Base-by-base conservation (phyloP, 495 filamentous ascomycete species). In the Hypoxylon lienhwacheense region DNA sequence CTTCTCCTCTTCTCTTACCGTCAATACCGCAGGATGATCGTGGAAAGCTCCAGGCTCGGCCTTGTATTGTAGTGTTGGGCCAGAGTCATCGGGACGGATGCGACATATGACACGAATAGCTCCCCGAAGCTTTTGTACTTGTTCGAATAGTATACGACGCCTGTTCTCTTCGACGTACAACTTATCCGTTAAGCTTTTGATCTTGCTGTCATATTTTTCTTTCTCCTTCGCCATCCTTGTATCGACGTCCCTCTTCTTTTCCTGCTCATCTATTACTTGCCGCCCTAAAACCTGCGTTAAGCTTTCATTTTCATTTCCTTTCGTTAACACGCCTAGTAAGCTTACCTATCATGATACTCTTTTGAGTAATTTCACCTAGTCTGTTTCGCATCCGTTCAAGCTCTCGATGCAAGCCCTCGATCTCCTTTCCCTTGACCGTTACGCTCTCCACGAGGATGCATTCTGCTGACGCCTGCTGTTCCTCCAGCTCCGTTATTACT, bases 61-160 rank as follows among this genome's bases (percentile, higher is more conserved):
- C 32, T 82, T 83, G 12, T 81, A 73, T 60, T 96, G 89, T 0
- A 92, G 87, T 49, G 86, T 72, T 2, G 84, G 77, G 2, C 67
- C 72, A 11, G 79, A 70, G 20, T 77, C 66, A 32, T 85, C 74
- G 2, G 91, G 93, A 8, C 92, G 87, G 16, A 97, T 91, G 60
- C 93, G 84, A 66, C 91, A 97, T 77, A 97, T 96, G 17, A 97
- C 92, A 3, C 93, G 87, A 57, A 98, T 96, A 58, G 96, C 95
- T 44, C 92, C 93, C 67, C 93, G 93, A 14, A 96, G 80, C 55
- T 93, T 90, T 66, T 97, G 90, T 26, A 96, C 88, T 65, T 96
- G 88, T 67, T 96, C 93, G 73, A 96, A 93, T 10, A 98, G 80
- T 55, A 90, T 86, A 14, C 90, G 81, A 24, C 91, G 81, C 16